These are phyloP conservation scores for Ustilago bromivora DNA, from an alignment of 1,284 basidiomycete species.

Conservation along the genomic window DNA sequence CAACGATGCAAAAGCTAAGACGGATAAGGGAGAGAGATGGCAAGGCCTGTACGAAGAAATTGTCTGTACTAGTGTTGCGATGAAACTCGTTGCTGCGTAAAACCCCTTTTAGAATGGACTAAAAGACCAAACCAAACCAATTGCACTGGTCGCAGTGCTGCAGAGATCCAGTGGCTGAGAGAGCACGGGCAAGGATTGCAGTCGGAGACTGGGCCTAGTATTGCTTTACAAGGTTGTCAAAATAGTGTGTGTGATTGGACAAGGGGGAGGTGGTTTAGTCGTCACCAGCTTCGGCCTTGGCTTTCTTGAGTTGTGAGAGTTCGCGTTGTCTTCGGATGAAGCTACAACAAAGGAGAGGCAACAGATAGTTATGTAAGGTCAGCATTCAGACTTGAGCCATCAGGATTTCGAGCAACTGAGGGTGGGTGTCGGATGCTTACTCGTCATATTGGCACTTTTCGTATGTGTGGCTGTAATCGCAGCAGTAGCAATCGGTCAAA, in stretches of 20 bases:
- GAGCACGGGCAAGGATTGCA: too few species aligned
- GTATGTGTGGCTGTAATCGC: conserved; percentile 60
- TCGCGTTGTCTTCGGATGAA: conserved; percentile 59
- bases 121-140: too few species aligned
- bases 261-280: conserved; percentile 15
- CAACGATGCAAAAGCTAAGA: not conserved
- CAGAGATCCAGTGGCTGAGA: too few species aligned
- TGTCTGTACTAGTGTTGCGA: conserved; percentile 49
- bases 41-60: conserved; percentile 35
- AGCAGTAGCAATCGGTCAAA: not conserved
- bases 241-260: not conserved
- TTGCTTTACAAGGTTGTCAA: not conserved
- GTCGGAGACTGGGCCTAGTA: not conserved
- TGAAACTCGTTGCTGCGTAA: conserved; percentile 52
- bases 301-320: conserved; percentile 53
- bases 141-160: too few species aligned
- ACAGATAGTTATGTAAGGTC: not conserved
- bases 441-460: conserved; percentile 68
- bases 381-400: not conserved
- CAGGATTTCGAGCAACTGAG: too few species aligned
- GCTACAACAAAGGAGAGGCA: conserved; percentile 18
- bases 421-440: conserved; percentile 39
- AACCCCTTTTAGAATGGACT: not conserved
- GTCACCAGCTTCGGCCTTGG: conserved; percentile 32
- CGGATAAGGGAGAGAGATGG: conserved; percentile 2